These are phyloP conservation scores for Henningerozyma blattae DNA, from an alignment of 805 yeast species.

Conservation along the genomic window DNA sequence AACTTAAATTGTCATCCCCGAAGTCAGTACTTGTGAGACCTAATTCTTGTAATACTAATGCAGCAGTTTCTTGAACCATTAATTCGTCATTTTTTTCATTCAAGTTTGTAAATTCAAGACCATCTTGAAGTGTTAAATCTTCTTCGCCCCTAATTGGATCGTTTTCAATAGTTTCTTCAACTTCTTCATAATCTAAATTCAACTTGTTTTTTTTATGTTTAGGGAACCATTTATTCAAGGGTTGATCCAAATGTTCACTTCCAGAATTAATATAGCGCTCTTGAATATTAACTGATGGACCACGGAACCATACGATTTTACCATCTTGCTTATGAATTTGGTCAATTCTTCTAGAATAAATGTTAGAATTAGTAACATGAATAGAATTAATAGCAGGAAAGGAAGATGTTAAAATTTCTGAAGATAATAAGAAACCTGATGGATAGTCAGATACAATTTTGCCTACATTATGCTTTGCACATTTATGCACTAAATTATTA, in stretches of 20 bases:
- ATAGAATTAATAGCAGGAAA: neutral
- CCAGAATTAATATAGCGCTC: slow-evolving; percentile 28
- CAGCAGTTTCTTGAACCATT: neutral
- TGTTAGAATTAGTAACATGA: neutral
- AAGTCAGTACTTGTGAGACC: neutral
- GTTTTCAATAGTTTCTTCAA: slow-evolving; percentile 7
- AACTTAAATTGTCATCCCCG: too few species aligned
- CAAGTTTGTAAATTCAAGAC: neutral
- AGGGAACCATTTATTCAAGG: slow-evolving; percentile 17
- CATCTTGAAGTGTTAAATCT: neutral
- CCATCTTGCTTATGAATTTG: slow-evolving; percentile 9
- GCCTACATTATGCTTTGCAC: neutral
- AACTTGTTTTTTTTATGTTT: slow-evolving; percentile 10
- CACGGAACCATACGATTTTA: slow-evolving; percentile 54
- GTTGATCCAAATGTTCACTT: slow-evolving; percentile 7
- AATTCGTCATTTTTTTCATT: neutral
- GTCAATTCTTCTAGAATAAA: too few species aligned
- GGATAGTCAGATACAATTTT: neutral
- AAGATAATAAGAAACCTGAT: neutral
- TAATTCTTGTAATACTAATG: neutral
- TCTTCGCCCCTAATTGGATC: too few species aligned
- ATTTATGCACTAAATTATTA: neutral
- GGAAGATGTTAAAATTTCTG: neutral
- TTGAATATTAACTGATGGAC: slow-evolving; percentile 44
- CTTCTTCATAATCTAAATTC: slow-evolving; percentile 16